A percentile compares a stretch with the other conserved stretches of the same genome.
Evolutionary conservation across 495 filamentous ascomycete species (phyloP).

Genomic region (Penicillium flavigenum): DNA sequence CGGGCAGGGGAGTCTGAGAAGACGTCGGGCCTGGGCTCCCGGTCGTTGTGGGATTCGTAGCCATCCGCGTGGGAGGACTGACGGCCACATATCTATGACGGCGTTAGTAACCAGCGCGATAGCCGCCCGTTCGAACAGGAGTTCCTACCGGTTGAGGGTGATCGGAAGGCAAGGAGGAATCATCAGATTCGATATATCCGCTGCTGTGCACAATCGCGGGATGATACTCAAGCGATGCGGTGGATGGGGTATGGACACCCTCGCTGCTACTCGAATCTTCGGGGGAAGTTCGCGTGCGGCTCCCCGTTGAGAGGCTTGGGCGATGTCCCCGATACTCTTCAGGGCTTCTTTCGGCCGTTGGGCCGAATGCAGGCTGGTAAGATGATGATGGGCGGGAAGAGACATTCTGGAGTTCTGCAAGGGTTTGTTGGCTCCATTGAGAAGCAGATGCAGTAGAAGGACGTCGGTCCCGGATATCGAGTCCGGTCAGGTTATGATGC

Average conservation of each 20-base stretch:
- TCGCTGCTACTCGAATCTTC: constrained; percentile 74
- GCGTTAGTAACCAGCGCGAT: constrained; percentile 41
- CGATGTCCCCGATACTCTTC: constrained; percentile 36
- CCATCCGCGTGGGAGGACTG: constrained; percentile 36
- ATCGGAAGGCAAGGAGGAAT: constrained; percentile 45
- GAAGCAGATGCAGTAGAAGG: constrained; percentile 54
- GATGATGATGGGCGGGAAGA: constrained; percentile 45
- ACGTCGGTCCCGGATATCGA: constrained; percentile 61
- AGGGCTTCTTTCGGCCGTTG: constrained; percentile 30
- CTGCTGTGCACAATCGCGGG: constrained; percentile 65
- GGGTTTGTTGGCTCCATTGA: constrained; percentile 52
- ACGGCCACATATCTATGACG: constrained; percentile 43
- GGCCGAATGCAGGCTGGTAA: constrained; percentile 39
- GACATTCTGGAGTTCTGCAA: constrained; percentile 43
- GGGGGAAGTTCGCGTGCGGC: constrained; percentile 57
- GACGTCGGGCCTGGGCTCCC: constrained; percentile 34
- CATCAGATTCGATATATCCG: constrained; percentile 57
- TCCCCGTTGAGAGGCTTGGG: constrained; percentile 29
- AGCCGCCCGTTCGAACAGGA: constrained; percentile 31
- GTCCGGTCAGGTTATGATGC: constrained; percentile 68
- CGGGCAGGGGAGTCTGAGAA: constrained; percentile 32
- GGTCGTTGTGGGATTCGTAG: constrained; percentile 34
- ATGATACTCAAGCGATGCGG: constrained; percentile 60
- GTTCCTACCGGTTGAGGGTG: constrained; percentile 44
- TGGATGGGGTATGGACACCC: constrained; percentile 64